Evolutionary conservation across 805 yeast species (phyloP).

Genomic region (Yarrowia osloensis): DNA sequence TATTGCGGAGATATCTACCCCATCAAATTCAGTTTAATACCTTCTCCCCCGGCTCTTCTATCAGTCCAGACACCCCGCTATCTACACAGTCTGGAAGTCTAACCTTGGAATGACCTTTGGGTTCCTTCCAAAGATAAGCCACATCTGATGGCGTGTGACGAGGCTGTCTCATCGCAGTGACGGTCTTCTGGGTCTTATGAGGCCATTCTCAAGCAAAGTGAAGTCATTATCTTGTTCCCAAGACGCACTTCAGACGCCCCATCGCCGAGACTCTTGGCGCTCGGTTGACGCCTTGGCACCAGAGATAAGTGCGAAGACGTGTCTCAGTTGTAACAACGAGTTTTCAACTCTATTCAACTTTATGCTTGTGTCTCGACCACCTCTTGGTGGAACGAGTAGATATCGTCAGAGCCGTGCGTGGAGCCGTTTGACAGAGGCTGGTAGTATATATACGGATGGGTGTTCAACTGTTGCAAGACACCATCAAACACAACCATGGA

Average conservation of each 20-base stretch:
- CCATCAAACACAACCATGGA: not conserved
- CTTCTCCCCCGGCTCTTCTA: not conserved
- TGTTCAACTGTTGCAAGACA: not conserved
- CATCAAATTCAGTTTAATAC: no score
- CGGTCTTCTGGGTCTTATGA: no score
- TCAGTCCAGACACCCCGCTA: not conserved
- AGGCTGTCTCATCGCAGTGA: no score
- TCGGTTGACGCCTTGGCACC: not conserved
- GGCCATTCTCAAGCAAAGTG: no score
- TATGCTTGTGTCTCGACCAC: not conserved
- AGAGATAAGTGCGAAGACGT: not conserved
- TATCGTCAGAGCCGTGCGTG: conserved; percentile 8
- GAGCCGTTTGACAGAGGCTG: not conserved
- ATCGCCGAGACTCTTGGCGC: not conserved
- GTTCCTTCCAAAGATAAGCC: not conserved
- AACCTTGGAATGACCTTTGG: no score
- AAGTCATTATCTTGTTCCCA: no score
- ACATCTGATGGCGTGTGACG: no score
- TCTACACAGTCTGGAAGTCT: not conserved
- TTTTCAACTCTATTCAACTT: not conserved
- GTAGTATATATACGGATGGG: not conserved
- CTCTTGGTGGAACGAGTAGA: not conserved
- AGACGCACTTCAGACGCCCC: not conserved
- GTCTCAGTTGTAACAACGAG: no score
- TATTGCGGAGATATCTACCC: no score